A percentile compares a stretch with the other conserved stretches of the same genome.
phyloP scores from a whole-genome alignment of 2,329 filamentous ascomycete genomes.

The Aspergillus terreus region DNA sequence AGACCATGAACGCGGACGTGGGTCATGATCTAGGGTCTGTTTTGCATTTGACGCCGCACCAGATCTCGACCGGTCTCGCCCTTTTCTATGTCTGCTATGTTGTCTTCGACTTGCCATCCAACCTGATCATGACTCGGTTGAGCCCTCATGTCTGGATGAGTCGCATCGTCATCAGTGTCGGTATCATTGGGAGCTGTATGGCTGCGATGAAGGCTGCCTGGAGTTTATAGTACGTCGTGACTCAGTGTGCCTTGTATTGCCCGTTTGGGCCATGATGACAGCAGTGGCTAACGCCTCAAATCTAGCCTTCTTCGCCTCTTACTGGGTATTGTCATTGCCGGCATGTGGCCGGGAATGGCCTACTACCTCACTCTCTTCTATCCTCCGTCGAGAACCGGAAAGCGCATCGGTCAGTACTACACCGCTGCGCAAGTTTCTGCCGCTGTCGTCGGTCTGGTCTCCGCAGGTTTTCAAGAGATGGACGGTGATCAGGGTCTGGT shows the following conservation, averaged over 20 bases:
- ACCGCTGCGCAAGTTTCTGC: conserved; percentile 86
- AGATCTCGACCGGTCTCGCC: conserved; percentile 79
- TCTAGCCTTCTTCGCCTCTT: conserved; percentile 69
- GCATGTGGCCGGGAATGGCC: conserved; percentile 94
- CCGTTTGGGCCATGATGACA: background rate
- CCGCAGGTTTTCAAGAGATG: conserved; percentile 88
- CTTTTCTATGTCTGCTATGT: conserved; percentile 93
- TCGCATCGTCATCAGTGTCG: conserved; percentile 82
- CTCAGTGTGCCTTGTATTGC: background rate
- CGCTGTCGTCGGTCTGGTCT: conserved; percentile 83
- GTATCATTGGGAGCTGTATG: conserved; percentile 78
- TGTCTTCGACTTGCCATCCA: conserved; percentile 82
- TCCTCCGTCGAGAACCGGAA: conserved; percentile 78
- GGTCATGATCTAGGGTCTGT: conserved; percentile 72
- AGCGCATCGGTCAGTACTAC: conserved; percentile 85
- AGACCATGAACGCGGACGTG: conserved; percentile 77
- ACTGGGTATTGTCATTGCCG: conserved; percentile 81
- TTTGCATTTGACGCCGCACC: conserved; percentile 65
- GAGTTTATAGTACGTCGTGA: conserved; percentile 66
- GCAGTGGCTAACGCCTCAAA: conserved; percentile 5
- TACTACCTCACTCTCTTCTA: conserved; percentile 93
- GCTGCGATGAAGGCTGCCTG: conserved; percentile 76
- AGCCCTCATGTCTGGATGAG: conserved; percentile 90
- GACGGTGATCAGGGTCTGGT: conserved; percentile 72
- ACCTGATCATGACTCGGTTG: conserved; percentile 80